Base-by-base conservation (phyloP, 768 basidiomycete genomes). In the Chalciporus pseudorubinellus region DNA sequence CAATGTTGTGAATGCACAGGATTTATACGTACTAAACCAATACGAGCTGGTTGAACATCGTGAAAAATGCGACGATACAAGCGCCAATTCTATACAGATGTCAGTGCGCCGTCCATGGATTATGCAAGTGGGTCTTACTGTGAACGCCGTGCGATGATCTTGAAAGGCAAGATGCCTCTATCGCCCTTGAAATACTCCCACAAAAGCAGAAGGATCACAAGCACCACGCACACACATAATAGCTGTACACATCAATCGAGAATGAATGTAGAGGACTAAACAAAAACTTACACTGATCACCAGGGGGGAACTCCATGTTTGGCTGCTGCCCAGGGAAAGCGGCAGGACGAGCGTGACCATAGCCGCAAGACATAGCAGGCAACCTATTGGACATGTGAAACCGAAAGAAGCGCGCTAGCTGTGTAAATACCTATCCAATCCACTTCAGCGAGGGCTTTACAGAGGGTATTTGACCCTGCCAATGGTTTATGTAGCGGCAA, bases 341-440 rank as follows among this genome's bases (percentile, higher is more conserved):
- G 57, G 38, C 5, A 59, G 31, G 21, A 59, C 43, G 33, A 57
- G 51, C 44, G 42, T 26, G 3, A 59, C 34, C 48, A 53, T 53
- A 34, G 39, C 29, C 24, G 51, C 48, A 28, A 52, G 45, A 43
- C 34, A 56, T 20, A 59, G 55, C 13, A 56, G 39, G 43, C 51
- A 56, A 48, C 57, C 57, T 59, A n/a, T n/a, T 33, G 10, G 12
- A 43, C 14, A 22, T 11, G 20, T 26, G 49, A 6, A 58, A 48
- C 12, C 19, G 13, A 8, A 16, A 33, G 24, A 26, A 28, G 4
- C 16, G 34, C 3, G 14, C 12, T 18, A 38, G 2, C 19, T 13
- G 20, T 14, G 18, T 11, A 3, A 44, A 22, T 45, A 24, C 57
- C 57, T 44, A 57, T 57, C 48, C 55, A 59, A 46, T 59, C 57